These are phyloP conservation scores for Claviceps purpurea DNA, from an alignment of 2,329 filamentous ascomycete species.

Conservation along the genomic window DNA sequence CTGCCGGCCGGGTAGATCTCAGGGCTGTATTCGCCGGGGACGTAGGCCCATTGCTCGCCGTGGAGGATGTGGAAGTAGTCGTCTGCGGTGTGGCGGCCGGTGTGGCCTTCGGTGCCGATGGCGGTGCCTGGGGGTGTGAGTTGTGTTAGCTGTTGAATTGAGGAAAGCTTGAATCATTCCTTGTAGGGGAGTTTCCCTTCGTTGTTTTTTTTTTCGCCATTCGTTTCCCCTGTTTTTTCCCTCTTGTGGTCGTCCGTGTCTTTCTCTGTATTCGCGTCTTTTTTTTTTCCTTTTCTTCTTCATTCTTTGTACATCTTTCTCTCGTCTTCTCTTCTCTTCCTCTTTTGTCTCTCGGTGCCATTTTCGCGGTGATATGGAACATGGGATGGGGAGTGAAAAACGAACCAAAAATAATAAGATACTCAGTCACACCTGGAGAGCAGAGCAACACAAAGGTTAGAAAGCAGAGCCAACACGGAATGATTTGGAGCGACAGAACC, in stretches of 20 bases:
- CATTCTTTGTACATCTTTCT: background rate
- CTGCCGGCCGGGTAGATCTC: slow-evolving; percentile 57
- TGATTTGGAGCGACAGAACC: slow-evolving; percentile 8
- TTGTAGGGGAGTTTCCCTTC: background rate
- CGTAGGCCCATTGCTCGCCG: slow-evolving; percentile 65
- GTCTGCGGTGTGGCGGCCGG: slow-evolving; percentile 77
- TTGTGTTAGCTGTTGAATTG: background rate
- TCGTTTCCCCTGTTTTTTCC: background rate
- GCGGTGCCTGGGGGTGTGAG: slow-evolving; percentile 38
- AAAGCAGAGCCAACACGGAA: no score
- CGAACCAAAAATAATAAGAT: slow-evolving; percentile 69
- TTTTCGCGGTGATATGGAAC: no score
- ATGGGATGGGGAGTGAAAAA: background rate
- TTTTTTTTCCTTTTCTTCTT: no score
- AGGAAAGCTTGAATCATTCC: no score
- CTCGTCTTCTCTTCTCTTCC: no score
- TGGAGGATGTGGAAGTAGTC: slow-evolving; percentile 89
- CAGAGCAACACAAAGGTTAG: background rate
- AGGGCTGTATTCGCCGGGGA: slow-evolving; percentile 50
- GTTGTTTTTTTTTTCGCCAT: background rate
- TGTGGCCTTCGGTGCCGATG: slow-evolving; percentile 77
- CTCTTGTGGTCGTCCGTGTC: background rate
- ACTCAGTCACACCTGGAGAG: slow-evolving; percentile 59
- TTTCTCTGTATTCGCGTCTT: background rate
- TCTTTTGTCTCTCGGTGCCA: no score